phyloP scores from a whole-genome alignment of 73 alveolate species.

The Uronychia binucleata region DNA sequence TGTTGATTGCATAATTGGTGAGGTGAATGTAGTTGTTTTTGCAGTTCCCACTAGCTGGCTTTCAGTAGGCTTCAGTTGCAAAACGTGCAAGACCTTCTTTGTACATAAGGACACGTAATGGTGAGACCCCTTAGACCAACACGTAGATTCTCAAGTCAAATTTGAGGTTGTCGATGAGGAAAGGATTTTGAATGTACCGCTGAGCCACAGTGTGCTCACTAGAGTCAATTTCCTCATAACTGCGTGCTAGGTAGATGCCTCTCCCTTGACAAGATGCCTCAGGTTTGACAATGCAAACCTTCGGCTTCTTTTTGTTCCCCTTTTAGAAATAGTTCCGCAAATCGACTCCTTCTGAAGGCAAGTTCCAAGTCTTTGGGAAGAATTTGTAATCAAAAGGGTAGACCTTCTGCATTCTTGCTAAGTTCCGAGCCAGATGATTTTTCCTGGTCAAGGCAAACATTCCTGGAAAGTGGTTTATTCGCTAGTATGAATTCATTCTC shows the following conservation, averaged over 20 bases:
- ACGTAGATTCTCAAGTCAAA: conserved; percentile 87
- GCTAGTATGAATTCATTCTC: conserved; percentile 54
- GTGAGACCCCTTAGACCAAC: conserved; percentile 76
- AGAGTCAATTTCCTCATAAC: background rate
- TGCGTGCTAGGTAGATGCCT: conserved; percentile 21
- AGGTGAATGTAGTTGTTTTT: conserved; percentile 82
- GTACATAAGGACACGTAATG: conserved; percentile 74
- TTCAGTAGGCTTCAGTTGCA: conserved; percentile 80
- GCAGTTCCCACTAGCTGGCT: conserved; percentile 18
- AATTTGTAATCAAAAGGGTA: conserved; percentile 55
- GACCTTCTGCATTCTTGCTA: conserved; percentile 39
- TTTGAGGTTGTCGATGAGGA: conserved; percentile 71
- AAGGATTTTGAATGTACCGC: conserved; percentile 82
- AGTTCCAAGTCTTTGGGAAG: conserved; percentile 61
- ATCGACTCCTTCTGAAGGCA: conserved; percentile 56
- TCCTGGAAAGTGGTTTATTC: conserved; percentile 63
- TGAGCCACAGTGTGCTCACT: conserved; percentile 57
- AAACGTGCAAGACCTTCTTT: conserved; percentile 85
- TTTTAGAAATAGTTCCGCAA: conserved; percentile 10
- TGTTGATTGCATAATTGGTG: conserved; percentile 87
- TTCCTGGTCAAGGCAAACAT: conserved; percentile 58
- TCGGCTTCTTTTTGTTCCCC: conserved; percentile 17
- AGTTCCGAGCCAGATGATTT: conserved; percentile 57
- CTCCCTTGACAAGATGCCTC: conserved; percentile 45
- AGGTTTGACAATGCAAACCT: conserved; percentile 20